These are phyloP conservation scores for Tetramitus jugosus DNA, from an alignment of 208 protist species.

Conservation along the genomic window DNA sequence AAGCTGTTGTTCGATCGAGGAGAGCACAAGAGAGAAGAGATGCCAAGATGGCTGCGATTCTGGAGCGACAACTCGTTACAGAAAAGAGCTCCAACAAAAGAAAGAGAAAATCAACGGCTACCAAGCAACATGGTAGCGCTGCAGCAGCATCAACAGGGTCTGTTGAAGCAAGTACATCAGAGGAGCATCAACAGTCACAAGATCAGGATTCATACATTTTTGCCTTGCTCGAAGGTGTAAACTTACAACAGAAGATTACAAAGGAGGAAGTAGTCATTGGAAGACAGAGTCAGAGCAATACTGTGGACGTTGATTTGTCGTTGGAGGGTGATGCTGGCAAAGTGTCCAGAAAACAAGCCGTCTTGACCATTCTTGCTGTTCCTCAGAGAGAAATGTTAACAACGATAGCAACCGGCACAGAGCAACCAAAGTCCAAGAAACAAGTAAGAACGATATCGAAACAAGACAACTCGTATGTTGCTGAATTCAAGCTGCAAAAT, in stretches of 20 bases:
- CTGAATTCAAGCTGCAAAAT: background rate
- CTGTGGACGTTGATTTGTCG: background rate
- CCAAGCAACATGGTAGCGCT: no score
- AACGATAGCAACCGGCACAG: background rate
- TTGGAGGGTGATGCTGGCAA: slow-evolving; percentile 5
- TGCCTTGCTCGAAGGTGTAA: background rate
- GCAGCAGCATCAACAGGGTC: background rate
- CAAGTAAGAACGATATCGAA: background rate
- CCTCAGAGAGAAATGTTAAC: background rate
- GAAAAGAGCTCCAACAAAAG: no score
- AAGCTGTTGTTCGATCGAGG: no score
- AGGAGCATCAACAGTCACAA: background rate
- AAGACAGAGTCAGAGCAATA: background rate
- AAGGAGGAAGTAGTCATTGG: background rate
- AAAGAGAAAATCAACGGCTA: no score
- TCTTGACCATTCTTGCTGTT: background rate
- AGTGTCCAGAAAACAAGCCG: slow-evolving; percentile 3
- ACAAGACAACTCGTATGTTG: background rate
- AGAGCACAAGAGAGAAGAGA: background rate
- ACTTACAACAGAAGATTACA: background rate
- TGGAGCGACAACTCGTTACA: background rate
- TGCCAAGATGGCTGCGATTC: background rate
- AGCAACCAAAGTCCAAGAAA: background rate
- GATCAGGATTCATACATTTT: background rate
- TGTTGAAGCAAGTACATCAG: background rate